These are phyloP conservation scores for Pseudogymnoascus sp. DNA, from an alignment of 2,329 filamentous ascomycete species.

Conservation along the genomic window DNA sequence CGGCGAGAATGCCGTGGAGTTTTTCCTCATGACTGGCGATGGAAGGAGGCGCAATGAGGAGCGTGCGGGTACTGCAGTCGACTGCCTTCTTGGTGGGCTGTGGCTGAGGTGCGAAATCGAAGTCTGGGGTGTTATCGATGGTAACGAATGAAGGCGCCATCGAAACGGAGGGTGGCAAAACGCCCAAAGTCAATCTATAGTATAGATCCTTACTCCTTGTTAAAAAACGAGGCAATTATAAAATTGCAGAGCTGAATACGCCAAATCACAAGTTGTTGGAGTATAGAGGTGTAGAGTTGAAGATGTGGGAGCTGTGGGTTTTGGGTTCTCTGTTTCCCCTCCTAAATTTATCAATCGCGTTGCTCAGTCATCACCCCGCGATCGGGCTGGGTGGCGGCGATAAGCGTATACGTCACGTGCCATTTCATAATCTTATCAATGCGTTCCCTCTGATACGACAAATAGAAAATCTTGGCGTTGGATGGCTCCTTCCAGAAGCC, in stretches of 20 bases:
- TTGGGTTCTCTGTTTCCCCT: constrained; percentile 4
- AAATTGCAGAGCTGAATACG: not conserved
- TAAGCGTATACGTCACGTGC: not conserved
- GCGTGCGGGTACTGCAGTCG: constrained; percentile 40
- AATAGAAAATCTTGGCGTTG: not conserved
- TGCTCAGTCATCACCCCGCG: constrained; percentile 3
- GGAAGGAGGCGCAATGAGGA: constrained; percentile 84
- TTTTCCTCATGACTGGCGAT: constrained; percentile 76
- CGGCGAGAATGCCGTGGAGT: constrained; percentile 60
- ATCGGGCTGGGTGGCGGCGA: constrained; percentile 4
- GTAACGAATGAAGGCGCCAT: constrained; percentile 26
- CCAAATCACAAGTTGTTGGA: not conserved
- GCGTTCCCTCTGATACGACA: not conserved
- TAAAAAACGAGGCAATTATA: not conserved
- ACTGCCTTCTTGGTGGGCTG: constrained; percentile 13
- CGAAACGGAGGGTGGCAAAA: constrained; percentile 8
- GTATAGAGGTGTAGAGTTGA: constrained; percentile 1
- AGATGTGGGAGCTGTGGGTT: not conserved
- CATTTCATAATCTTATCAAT: not conserved
- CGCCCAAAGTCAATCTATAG: not conserved
- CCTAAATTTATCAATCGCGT: constrained; percentile 8
- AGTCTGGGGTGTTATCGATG: constrained; percentile 27
- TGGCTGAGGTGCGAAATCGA: constrained; percentile 18
- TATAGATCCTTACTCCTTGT: not conserved
- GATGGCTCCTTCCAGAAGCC: not conserved